These are phyloP conservation scores for Megacollybia marginata DNA, from an alignment of 768 basidiomycete species.

Conservation along the genomic window DNA sequence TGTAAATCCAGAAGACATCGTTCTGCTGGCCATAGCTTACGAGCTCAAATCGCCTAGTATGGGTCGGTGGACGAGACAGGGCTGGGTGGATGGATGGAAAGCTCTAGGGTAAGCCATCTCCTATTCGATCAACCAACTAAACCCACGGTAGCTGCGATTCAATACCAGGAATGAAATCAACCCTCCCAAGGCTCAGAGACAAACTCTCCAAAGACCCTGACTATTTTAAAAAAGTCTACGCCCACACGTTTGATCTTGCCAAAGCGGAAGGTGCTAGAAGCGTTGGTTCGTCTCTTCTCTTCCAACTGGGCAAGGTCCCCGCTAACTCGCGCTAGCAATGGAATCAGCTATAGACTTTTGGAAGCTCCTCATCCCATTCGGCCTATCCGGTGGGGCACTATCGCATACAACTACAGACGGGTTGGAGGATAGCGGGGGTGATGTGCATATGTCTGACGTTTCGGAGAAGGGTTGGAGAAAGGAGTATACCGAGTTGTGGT, in stretches of 20 bases:
- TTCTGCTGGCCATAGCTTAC: constrained; percentile 73
- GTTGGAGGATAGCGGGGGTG: constrained; percentile 35
- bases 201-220: constrained; percentile 55
- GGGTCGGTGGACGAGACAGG: constrained; percentile 62
- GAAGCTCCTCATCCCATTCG: constrained; percentile 69
- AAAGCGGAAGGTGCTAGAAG: constrained; percentile 72
- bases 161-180: constrained; percentile 49
- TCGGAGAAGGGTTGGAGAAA: constrained; percentile 50
- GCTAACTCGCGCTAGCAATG: constrained; percentile 30
- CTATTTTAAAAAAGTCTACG: constrained; percentile 77
- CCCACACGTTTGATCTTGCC: constrained; percentile 75
- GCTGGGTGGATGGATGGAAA: constrained; percentile 83
- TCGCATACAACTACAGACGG: constrained; percentile 28
- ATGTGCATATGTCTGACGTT: constrained; percentile 30
- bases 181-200: constrained; percentile 46
- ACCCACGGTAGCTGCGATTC: constrained; percentile 49
- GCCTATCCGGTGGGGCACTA: constrained; percentile 60
- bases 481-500: constrained; percentile 67
- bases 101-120: constrained; percentile 46
- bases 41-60: constrained; percentile 72
- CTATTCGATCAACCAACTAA: not conserved
- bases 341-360: constrained; percentile 76
- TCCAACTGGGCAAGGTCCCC: not conserved
- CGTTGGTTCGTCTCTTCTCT: constrained; percentile 37
- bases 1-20: constrained; percentile 75